Evolutionary conservation across 768 basidiomycete genomes (phyloP), one percentile per base, ranked within the genome.

Genomic region (Hypsizygus marmoreus): DNA sequence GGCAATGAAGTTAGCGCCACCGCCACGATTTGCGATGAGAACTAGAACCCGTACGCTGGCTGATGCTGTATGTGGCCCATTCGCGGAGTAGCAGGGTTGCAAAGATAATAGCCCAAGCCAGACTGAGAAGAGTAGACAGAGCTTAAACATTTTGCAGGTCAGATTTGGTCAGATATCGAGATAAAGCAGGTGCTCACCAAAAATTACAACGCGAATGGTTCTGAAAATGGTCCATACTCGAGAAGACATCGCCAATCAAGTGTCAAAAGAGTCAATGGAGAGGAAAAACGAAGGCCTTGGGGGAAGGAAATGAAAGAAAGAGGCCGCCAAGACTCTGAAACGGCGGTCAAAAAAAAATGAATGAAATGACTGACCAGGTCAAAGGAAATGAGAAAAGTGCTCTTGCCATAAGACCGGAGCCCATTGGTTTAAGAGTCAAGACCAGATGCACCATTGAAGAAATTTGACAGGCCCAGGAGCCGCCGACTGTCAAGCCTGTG

Each of bases 41-140:
- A 49, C 12, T 19, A 5, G 38, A 10, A 33, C 12, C 45, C 43
- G 23, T 2, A 74, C 71, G 68, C 55, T 73, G 69, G 19, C 55
- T 55, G 11, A 43, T 45, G 32, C 51, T 53, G 50, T 68, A 69
- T 13, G 54, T 48, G 12, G 49, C 55, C 70, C 70, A 71, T 46
- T 67, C 67, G 19, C 63, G 63, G 19, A 66, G 43, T 13, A 71
- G 50, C 45, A 72, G 64, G 26, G 72, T 41, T 6, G 61, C 57
- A 25, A 68, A 66, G 30, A 70, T 52, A 19, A 67, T 56, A 22
- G 65, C 56, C 55, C 65, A 64, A 32, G 51, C 59, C 45, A 71
- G 56, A 43, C 63, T 63, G 26, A 69, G 47, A 25, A 71, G 25
- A 23, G 63, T 63, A 26, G 62, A 58, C 8, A 71, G 33, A 26